Evolutionary conservation across 2,329 filamentous ascomycete genomes (phyloP), one percentile per base, ranked within the genome.

Genomic region (Trichoderma atrobrunneum): DNA sequence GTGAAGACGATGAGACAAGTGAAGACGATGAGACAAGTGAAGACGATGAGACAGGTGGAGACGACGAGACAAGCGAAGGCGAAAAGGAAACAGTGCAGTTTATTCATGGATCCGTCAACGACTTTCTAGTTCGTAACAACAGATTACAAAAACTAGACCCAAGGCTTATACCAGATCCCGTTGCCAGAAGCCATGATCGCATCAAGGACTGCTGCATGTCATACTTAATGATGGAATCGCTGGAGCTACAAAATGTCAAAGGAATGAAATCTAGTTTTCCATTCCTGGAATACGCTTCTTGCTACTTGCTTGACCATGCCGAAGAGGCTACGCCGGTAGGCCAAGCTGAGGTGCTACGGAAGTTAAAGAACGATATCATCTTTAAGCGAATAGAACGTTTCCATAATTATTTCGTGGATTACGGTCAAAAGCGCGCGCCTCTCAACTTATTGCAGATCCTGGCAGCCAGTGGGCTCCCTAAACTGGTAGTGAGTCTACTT

Each of bases 331-430:
- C 21, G 12, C n/a, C 2, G 5, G 14, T 5, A 2, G 24, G 26
- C 8, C 60, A 43, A 39, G 4, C 21, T 11, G 14, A n/a, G 3
- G 1, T 43, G 0, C 18, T 62, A 7, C 60, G 16, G 7, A 14
- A 0, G 2, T 16, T 62, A 7, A 1, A 26, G 3, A 1, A 43
- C 3, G 34, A 39, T 1, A 1, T 0, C 21, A 0, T 24, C 0
- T 26, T 43, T 3, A 18, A 43, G 5, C 24, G 18, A 21, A 0
- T 63, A 5, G 24, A 36, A 18, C 10, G 8, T 2, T 7, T 62
- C 1, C 60, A 62, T 24, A n/a, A n/a, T 2, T 18, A 6, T 24
- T 62, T 62, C 16, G 34, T 28, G 16, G 7, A 43, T 1, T 7
- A 18, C 3, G 32, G n/a, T 43, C 32, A 10, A 28, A 4, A 8